Evolutionary conservation across 176 grass and related monocot species (phyloP).

Genomic region (Melocanna baccifera): DNA sequence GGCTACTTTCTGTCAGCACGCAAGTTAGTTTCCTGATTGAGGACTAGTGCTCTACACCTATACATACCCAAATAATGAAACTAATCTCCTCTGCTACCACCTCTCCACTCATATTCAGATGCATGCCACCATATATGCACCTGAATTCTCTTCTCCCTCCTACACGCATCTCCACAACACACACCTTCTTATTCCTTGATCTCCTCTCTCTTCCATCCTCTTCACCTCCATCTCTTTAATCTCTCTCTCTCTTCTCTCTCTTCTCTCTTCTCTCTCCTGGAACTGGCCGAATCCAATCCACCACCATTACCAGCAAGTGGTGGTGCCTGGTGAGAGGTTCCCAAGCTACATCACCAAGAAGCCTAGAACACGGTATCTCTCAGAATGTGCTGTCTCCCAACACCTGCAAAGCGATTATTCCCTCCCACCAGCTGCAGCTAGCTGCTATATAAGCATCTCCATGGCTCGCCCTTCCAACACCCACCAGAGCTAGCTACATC

Average conservation of each 20-base stretch:
- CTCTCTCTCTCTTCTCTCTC: neutral
- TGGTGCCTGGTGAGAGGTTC: slow-evolving; percentile 34
- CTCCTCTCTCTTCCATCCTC: neutral
- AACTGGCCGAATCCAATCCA: slow-evolving; percentile 22
- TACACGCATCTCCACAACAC: neutral
- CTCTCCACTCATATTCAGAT: neutral
- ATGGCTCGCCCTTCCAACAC: slow-evolving; percentile 36
- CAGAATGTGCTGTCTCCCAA: slow-evolving; percentile 74
- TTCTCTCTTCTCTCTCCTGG: neutral
- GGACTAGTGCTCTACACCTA: slow-evolving; percentile 32
- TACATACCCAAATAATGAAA: slow-evolving; percentile 17
- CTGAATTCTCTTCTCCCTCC: neutral
- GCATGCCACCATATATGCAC: slow-evolving; percentile 1
- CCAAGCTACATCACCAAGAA: slow-evolving; percentile 44
- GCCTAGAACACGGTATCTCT: slow-evolving; percentile 57
- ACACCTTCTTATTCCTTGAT: neutral
- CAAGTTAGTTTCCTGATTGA: neutral
- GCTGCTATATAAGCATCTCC: slow-evolving; percentile 58
- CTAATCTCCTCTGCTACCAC: slow-evolving; percentile 1
- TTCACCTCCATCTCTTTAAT: neutral
- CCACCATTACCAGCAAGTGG: slow-evolving; percentile 15
- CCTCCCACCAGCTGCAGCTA: neutral
- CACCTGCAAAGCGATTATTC: slow-evolving; percentile 30
- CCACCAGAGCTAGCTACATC: slow-evolving; percentile 17
- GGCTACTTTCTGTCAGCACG: slow-evolving; percentile 14